phyloP scores from a whole-genome alignment of 2,329 filamentous ascomycete genomes.

The Colletotrichum theobromicola region DNA sequence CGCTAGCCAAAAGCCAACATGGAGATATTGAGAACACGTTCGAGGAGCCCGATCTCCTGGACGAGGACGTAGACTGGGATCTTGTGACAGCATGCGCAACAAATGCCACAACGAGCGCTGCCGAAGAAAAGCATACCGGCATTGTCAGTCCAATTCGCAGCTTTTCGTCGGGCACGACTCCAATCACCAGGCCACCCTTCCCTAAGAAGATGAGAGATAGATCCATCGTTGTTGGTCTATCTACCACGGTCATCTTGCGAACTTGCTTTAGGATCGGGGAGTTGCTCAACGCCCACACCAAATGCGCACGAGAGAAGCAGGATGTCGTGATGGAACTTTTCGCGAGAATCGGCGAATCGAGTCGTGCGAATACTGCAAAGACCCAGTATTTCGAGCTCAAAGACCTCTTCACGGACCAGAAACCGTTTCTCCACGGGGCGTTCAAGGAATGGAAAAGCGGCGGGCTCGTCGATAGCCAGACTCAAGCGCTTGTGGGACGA shows the following conservation, averaged over 20 bases:
- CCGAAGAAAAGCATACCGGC: neutral
- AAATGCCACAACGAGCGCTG: neutral
- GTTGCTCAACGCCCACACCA: conserved; percentile 52
- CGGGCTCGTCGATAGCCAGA: neutral
- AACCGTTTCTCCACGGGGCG: conserved; percentile 45
- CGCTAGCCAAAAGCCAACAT: neutral
- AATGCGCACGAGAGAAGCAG: conserved; percentile 35
- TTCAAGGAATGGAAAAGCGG: conserved; percentile 7
- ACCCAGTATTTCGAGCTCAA: conserved; percentile 69
- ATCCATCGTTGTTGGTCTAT: conserved; percentile 58
- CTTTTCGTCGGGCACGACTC: conserved; percentile 27
- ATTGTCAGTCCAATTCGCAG: conserved; percentile 21
- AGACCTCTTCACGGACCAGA: conserved; percentile 64
- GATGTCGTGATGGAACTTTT: conserved; percentile 65
- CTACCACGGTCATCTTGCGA: conserved; percentile 50
- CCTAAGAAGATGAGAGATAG: conserved; percentile 53
- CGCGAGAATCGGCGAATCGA: conserved; percentile 63
- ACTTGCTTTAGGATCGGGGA: conserved; percentile 71
- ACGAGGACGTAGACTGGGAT: conserved; percentile 47
- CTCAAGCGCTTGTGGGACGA: neutral
- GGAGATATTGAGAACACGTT: neutral
- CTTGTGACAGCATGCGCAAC: conserved; percentile 24
- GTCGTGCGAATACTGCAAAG: conserved; percentile 50
- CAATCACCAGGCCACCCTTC: conserved; percentile 58
- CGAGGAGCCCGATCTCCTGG: conserved; percentile 31